Evolutionary conservation across 116 monocot species (phyloP).

Genomic region (Cymodocea nodosa): DNA sequence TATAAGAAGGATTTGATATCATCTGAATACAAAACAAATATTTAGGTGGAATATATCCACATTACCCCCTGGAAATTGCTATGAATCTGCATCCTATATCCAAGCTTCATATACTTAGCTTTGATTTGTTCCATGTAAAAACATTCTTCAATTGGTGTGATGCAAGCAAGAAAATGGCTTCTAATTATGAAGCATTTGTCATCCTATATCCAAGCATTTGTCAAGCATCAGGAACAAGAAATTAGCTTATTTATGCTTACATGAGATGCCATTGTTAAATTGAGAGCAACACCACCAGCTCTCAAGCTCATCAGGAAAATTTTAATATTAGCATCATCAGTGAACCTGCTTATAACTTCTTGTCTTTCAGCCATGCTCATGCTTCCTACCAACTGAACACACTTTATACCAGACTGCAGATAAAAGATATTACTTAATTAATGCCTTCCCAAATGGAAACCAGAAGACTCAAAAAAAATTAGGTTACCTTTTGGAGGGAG

Average conservation of each 20-base stretch:
- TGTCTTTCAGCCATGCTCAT: slow-evolving; percentile 73
- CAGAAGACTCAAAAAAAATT: not conserved
- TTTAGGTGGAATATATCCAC: too few relatives aligned
- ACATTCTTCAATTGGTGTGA: too few relatives aligned
- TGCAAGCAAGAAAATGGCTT: too few relatives aligned
- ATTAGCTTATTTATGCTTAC: slow-evolving; percentile 18
- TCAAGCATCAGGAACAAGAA: not conserved
- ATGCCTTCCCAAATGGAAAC: not conserved
- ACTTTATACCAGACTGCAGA: slow-evolving; percentile 60
- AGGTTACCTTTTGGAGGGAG: slow-evolving; percentile 51
- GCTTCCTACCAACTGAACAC: slow-evolving; percentile 70
- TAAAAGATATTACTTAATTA: slow-evolving; percentile 1
- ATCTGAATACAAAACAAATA: too few relatives aligned
- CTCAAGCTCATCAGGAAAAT: slow-evolving; percentile 89
- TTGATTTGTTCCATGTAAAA: too few relatives aligned
- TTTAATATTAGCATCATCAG: slow-evolving; percentile 46
- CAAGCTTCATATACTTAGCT: too few relatives aligned
- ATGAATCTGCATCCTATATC: too few relatives aligned
- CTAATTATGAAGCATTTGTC: too few relatives aligned
- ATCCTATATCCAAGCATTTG: too few relatives aligned
- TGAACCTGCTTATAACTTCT: slow-evolving; percentile 61
- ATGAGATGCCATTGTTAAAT: slow-evolving; percentile 76
- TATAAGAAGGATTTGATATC: too few relatives aligned
- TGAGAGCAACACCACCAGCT: slow-evolving; percentile 88
- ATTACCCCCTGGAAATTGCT: too few relatives aligned